phyloP scores from a whole-genome alignment of 306 rosid species.

The Sesbania bispinosa region DNA sequence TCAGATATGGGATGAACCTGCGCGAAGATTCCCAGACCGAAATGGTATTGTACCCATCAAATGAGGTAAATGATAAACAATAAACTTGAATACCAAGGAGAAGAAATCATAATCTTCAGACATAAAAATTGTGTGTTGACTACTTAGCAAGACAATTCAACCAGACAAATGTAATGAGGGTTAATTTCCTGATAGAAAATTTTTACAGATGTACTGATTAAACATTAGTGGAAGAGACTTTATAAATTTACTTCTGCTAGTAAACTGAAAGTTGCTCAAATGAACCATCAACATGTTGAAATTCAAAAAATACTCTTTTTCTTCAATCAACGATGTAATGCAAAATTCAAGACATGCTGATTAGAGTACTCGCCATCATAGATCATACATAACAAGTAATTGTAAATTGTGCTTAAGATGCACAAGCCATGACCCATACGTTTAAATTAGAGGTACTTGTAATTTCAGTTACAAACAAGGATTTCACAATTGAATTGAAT shows the following conservation, averaged over 20 bases:
- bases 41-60: conserved; percentile 10
- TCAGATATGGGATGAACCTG: conserved; percentile 75
- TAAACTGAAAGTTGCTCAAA: not conserved
- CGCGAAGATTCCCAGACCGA: conserved; percentile 31
- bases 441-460: not conserved
- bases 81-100: not conserved
- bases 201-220: not conserved
- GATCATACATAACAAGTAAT: not conserved
- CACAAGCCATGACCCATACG: not conserved
- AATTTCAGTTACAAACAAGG: conserved; percentile 7
- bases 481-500: not conserved
- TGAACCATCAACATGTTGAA: conserved; percentile 6
- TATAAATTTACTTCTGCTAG: not conserved
- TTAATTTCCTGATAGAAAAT: conserved; percentile 7
- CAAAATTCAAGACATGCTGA: not conserved
- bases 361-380: not conserved
- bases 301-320: not conserved
- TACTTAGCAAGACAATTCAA: not conserved
- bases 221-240: conserved; percentile 7
- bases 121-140: not conserved
- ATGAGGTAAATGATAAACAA: conserved; percentile 8
- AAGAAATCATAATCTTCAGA: not conserved
- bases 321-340: not conserved
- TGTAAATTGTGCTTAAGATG: not conserved
- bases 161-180: not conserved